A percentile compares a stretch with the other conserved stretches of the same genome.
These are phyloP conservation scores for Elsinoe batatas DNA, from an alignment of 2,329 filamentous ascomycete species.

Conservation along the genomic window DNA sequence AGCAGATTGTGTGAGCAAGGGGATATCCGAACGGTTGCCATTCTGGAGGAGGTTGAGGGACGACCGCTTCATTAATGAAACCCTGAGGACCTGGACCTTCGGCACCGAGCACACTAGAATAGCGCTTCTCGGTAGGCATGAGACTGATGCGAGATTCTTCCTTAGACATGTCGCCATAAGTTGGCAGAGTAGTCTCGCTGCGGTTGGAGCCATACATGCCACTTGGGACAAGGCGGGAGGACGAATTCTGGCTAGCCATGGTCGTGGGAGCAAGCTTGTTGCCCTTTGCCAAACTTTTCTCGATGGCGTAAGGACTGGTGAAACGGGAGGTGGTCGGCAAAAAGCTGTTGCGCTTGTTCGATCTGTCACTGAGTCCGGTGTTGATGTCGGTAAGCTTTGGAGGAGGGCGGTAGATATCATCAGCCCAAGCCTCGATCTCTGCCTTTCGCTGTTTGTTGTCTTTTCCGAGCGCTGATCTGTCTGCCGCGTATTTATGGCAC, in stretches of 20 bases:
- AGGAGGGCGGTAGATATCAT: constrained; percentile 91
- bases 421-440: constrained; percentile 95
- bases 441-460: constrained; percentile 75
- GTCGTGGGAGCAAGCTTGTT: constrained; percentile 62
- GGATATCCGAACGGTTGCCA: constrained; percentile 97
- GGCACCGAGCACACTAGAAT: constrained; percentile 46
- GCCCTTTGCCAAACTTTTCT: constrained; percentile 46
- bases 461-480: constrained; percentile 72
- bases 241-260: constrained; percentile 83
- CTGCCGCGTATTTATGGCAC: constrained; percentile 71
- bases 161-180: constrained; percentile 27
- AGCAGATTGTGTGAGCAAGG: constrained; percentile 81
- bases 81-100: constrained; percentile 70
- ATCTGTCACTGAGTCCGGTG: constrained; percentile 56
- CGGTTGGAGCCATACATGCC: constrained; percentile 56
- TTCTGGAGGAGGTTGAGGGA: constrained; percentile 90
- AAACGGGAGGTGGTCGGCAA: constrained; percentile 91
- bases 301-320: constrained; percentile 76
- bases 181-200: constrained; percentile 47
- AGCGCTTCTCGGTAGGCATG: constrained; percentile 38
- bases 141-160: constrained; percentile 34
- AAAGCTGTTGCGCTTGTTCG: constrained; percentile 77
- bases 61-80: constrained; percentile 93
- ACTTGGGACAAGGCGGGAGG: constrained; percentile 56
- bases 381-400: constrained; percentile 64